phyloP scores from a whole-genome alignment of 2,329 filamentous ascomycete species.

The Colletotrichum sublineola region DNA sequence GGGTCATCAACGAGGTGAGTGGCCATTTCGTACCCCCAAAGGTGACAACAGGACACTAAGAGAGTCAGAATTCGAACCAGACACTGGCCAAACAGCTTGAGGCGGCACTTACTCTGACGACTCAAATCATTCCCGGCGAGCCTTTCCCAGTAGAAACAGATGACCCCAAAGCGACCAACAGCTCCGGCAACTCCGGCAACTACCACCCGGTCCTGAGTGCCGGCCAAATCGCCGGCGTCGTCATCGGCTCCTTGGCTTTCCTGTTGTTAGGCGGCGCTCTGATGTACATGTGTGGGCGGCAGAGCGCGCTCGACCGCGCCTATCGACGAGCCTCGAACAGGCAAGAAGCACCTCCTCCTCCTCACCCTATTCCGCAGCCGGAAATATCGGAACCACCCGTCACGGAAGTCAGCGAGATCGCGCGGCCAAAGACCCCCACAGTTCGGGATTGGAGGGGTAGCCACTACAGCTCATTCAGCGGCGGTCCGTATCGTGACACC shows the following conservation, averaged over 20 bases:
- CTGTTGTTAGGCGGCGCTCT: constrained; percentile 59
- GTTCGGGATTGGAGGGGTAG: constrained; percentile 45
- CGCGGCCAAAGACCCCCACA: constrained; percentile 48
- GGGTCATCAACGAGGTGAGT: constrained; percentile 77
- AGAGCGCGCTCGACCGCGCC: constrained; percentile 53
- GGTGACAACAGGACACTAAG: constrained; percentile 30
- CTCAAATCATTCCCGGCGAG: constrained; percentile 69
- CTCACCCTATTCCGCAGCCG: background rate
- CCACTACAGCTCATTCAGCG: constrained; percentile 44
- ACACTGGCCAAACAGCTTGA: constrained; percentile 62
- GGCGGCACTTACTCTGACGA: constrained; percentile 61
- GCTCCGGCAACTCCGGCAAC: constrained; percentile 34
- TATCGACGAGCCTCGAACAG: constrained; percentile 48
- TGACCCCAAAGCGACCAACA: constrained; percentile 35
- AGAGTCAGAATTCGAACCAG: constrained; percentile 58
- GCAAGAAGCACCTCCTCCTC: background rate
- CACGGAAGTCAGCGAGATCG: constrained; percentile 31
- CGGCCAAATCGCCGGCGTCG: constrained; percentile 72
- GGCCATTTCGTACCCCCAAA: background rate
- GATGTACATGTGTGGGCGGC: constrained; percentile 62
- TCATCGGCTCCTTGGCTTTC: constrained; percentile 63
- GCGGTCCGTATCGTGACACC: constrained; percentile 43
- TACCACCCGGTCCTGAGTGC: constrained; percentile 45
- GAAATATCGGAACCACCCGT: constrained; percentile 7
- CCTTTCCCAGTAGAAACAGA: constrained; percentile 63